phyloP scores from a whole-genome alignment of 2,329 filamentous ascomycete genomes.

The Neofusicoccum parvum region DNA sequence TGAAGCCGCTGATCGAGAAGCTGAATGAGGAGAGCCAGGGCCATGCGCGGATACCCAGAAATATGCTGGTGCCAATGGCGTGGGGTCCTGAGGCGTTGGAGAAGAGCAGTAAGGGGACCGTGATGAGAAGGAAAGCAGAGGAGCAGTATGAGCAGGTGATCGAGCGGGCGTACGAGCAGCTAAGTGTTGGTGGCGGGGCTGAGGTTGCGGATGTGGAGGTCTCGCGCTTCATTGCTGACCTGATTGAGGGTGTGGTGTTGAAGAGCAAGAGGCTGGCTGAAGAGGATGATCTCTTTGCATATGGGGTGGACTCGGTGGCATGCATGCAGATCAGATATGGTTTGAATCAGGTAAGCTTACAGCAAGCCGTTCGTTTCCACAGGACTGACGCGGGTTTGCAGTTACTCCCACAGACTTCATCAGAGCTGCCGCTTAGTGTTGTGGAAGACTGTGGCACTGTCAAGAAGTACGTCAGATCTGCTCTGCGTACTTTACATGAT shows the following conservation, averaged over 20 bases:
- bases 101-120: conserved; percentile 66
- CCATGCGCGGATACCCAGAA: conserved; percentile 53
- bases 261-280: conserved; percentile 26
- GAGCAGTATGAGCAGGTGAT: conserved; percentile 52
- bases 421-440: conserved; percentile 56
- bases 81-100: conserved; percentile 43
- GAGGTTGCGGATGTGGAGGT: conserved; percentile 37
- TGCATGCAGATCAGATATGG: conserved; percentile 55
- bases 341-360: conserved; percentile 25
- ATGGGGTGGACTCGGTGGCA: conserved; percentile 63
- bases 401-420: conserved; percentile 37
- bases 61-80: conserved; percentile 55
- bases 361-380: background rate
- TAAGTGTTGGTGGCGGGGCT: conserved; percentile 24
- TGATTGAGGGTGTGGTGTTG: conserved; percentile 29
- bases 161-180: conserved; percentile 46
- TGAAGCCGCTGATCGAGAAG: conserved; percentile 50
- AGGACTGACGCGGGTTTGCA: conserved; percentile 20
- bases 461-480: conserved; percentile 26
- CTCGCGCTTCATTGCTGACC: conserved; percentile 31
- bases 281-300: conserved; percentile 57
- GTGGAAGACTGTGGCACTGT: conserved; percentile 63
- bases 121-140: conserved; percentile 57
- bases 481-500: background rate
- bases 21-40: conserved; percentile 54